These are phyloP conservation scores for Metschnikowia lunata DNA, from an alignment of 805 yeast species.

Conservation along the genomic window DNA sequence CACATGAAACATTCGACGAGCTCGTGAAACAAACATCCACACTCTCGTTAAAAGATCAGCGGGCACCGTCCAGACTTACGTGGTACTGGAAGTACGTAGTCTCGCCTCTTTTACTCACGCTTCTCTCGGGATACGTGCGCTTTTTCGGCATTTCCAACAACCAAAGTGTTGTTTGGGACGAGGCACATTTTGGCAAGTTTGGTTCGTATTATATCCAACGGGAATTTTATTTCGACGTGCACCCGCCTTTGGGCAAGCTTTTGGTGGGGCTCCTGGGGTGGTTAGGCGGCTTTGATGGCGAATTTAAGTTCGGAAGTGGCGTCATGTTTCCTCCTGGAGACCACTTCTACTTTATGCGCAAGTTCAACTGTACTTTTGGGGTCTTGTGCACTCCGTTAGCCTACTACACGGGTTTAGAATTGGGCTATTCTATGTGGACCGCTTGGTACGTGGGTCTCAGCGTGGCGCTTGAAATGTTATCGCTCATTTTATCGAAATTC, in stretches of 20 bases:
- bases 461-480: conserved; percentile 65
- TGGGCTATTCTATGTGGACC: conserved; percentile 27
- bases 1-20: conserved; percentile 8
- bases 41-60: conserved; percentile 12
- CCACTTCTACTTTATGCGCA: conserved; percentile 62
- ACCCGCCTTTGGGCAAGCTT: conserved; percentile 96
- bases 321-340: conserved; percentile 55
- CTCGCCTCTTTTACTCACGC: conserved; percentile 13
- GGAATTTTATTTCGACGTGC: conserved; percentile 93
- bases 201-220: conserved; percentile 86
- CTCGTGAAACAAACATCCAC: conserved; percentile 15
- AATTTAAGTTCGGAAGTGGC: conserved; percentile 72
- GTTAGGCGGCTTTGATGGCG: conserved; percentile 78
- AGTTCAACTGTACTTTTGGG: conserved; percentile 66
- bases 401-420: conserved; percentile 43
- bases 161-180: conserved; percentile 89
- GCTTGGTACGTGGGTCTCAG: conserved; percentile 58
- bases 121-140: conserved; percentile 36
- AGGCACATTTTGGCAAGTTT: conserved; percentile 95
- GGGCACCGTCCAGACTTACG: neutral
- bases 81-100: conserved; percentile 5
- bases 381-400: conserved; percentile 66
- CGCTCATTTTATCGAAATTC: conserved; percentile 67
- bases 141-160: conserved; percentile 56
- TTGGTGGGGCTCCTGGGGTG: conserved; percentile 84